Evolutionary conservation across 805 yeast genomes (phyloP), one percentile per base, ranked within the genome.

Genomic region (Hanseniaspora hatyaiensis): DNA sequence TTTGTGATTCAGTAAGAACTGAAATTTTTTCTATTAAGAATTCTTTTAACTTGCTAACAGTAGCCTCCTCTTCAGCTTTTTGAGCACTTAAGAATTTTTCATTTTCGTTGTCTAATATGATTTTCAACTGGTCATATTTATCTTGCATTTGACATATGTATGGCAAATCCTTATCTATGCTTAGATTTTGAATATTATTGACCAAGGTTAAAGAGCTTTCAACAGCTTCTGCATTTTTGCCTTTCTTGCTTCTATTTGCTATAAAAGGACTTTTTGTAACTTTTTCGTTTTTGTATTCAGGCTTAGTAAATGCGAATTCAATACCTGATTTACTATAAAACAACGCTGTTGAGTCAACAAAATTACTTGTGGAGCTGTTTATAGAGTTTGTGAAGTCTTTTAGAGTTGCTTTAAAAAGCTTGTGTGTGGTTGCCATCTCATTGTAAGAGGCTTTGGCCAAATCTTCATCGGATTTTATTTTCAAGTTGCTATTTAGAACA

Each of bases 81-180:
- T 76, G 65, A 48, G 29, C 34, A 12, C 26, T 32, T 6, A 22
- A 23, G 23, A 44, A 44, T 12, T 30, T 44, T 6, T 32, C 40
- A 11, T 87, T 78, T 62, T 85, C 94, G 59, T 81, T 86, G 55
- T 88, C 95, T 54, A 76, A 76, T 57, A 75, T 72, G 52, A 77
- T 82, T 43, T 69, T 52, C 59, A 66, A 61, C 49, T 77, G 60
- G 60, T 74, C 56, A 48, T 61, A 66, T 63, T 66, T 71, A 51
- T 66, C 69, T 50, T 65, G 64, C n/a, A 40, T 30, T 23, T 44
- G 48, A 8, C 31, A 33, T 5, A 44, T 26, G 19, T 36, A 59
- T 41, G 64, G 54, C 6, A 51, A 42, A 8, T 52, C 41, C 23
- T 52, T 51, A n/a, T 34, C 39, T 28, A 49, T 50, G 13, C 31